Conservation (phyloP, 2,329 filamentous ascomycete species). For the Claviceps fusiformis region DNA sequence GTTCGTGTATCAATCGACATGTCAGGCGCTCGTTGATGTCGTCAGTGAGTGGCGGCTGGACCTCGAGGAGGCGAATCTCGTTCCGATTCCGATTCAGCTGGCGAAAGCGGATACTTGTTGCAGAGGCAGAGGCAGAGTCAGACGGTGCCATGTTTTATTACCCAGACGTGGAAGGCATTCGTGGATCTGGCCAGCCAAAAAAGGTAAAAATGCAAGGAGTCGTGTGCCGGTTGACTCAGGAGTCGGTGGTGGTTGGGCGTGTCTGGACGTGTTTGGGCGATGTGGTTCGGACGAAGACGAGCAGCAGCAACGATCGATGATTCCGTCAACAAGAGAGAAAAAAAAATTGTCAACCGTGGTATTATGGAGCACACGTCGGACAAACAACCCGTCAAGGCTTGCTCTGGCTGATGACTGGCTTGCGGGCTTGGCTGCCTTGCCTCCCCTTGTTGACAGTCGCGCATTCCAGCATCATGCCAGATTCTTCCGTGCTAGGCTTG, state of each 20-base stretch:
- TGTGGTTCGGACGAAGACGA: background rate
- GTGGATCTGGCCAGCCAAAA: background rate
- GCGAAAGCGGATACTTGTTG: constrained; percentile 7
- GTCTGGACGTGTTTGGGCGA: background rate
- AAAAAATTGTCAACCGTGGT: background rate
- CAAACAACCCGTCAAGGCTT: background rate
- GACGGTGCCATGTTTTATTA: background rate
- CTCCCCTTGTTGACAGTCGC: background rate
- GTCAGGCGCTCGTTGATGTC: constrained; percentile 16
- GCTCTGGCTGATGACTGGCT: too few relatives aligned
- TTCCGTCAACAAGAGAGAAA: background rate
- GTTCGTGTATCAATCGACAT: constrained; percentile 19
- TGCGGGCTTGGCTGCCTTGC: background rate
- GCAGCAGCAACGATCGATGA: background rate
- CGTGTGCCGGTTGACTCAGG: background rate
- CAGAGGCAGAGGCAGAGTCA: background rate
- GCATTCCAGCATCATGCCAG: background rate
- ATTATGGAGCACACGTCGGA: background rate
- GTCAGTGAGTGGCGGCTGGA: constrained; percentile 14
- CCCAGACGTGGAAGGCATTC: background rate
- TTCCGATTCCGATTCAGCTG: constrained; percentile 11
- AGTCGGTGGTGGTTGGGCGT: too few relatives aligned
- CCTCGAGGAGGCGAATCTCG: constrained; percentile 21
- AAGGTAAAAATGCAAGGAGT: background rate
- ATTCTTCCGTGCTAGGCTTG: background rate